Conservation (phyloP, 441 rosid genomes). For the Sinapis alba region DNA sequence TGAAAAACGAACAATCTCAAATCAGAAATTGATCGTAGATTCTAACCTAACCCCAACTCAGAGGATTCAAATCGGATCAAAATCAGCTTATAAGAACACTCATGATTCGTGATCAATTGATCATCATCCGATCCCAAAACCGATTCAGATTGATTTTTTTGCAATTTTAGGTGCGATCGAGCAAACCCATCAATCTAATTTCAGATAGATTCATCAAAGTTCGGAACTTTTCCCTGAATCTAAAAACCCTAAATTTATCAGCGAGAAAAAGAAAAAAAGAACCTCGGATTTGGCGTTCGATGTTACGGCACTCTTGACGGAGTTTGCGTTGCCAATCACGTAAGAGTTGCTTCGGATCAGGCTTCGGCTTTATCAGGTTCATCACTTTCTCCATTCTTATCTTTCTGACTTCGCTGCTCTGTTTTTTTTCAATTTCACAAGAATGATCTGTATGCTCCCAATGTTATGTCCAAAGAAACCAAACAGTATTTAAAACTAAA, state of each 20-base stretch:
- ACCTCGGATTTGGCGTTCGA: constrained; percentile 94
- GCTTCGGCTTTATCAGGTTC: constrained; percentile 73
- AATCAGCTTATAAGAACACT: background rate
- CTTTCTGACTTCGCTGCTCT: background rate
- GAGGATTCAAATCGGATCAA: constrained; percentile 3
- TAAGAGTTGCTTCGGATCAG: constrained; percentile 75
- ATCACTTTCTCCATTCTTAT: constrained; percentile 69
- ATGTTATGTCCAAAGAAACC: background rate
- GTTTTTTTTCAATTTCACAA: background rate
- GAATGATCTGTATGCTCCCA: background rate
- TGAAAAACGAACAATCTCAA: constrained; percentile 31
- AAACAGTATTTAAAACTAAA: background rate
- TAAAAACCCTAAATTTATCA: constrained; percentile 14
- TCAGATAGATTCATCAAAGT: background rate
- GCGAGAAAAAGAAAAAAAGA: background rate
- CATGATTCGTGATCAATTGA: constrained; percentile 10
- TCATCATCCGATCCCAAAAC: constrained; percentile 10
- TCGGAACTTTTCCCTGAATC: background rate
- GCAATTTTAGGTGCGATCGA: background rate
- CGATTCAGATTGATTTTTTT: background rate
- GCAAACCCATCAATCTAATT: constrained; percentile 9
- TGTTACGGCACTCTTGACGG: constrained; percentile 83
- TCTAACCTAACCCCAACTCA: background rate
- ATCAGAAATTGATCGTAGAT: background rate
- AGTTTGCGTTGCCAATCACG: constrained; percentile 93